Conservation (phyloP, 179 eudicot species). For the Camellia oleifera region DNA sequence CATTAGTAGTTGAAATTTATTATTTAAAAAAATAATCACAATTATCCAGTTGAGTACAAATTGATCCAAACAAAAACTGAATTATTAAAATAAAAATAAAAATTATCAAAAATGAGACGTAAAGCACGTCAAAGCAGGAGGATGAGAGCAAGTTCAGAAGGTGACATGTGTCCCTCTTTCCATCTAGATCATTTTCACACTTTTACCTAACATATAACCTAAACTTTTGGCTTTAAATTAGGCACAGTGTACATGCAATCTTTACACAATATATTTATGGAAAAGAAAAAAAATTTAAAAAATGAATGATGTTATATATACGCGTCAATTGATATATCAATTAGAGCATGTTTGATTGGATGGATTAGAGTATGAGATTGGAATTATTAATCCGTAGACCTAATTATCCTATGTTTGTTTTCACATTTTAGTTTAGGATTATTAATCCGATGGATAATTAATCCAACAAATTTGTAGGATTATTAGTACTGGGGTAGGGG, state of each 20-base stretch:
- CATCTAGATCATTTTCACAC: neutral
- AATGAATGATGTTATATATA: neutral
- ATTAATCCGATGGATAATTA: too few species aligned
- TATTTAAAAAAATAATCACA: neutral
- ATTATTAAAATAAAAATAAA: neutral
- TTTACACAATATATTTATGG: neutral
- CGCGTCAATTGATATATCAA: too few species aligned
- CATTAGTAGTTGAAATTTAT: neutral
- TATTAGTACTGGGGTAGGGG: too few species aligned
- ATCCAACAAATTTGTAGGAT: too few species aligned
- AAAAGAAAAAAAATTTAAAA: neutral
- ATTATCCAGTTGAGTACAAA: neutral
- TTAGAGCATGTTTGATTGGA: too few species aligned
- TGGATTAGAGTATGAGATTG: too few species aligned
- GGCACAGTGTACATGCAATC: neutral
- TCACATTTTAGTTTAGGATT: too few species aligned
- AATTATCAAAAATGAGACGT: neutral
- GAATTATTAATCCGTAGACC: too few species aligned
- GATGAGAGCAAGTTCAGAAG: constrained; percentile 5
- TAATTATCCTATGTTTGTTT: too few species aligned
- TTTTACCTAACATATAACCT: constrained; percentile 19
- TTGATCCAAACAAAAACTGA: too few species aligned
- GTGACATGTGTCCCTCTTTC: neutral
- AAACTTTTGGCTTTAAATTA: constrained; percentile 7
- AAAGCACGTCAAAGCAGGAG: neutral